Base-by-base conservation (phyloP, 1,284 basidiomycete genomes). In the Ganoderma multipileum region DNA sequence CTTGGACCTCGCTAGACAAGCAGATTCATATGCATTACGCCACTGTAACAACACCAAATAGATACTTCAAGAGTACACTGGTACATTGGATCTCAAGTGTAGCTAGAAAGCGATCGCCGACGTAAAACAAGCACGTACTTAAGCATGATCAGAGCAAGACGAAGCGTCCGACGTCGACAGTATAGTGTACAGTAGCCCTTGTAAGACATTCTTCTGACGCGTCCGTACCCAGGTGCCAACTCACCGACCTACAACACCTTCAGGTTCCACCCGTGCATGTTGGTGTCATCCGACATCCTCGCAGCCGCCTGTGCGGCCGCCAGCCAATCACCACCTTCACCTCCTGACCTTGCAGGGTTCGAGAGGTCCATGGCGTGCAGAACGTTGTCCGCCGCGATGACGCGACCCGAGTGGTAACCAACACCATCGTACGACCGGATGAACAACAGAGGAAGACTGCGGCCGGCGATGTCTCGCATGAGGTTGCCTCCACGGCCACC, bases 381-480 rank as follows among this genome's bases (percentile, higher is more conserved):
- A 41, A 94, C 87, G 73, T 94, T 95, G 77, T 94, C 94, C 76
- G 91, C 93, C 42, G 93, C 87, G 66, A 96, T 90, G 71, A 93
- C 93, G 68, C 93, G 87, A 52, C 93, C 93, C 38, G 93, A 94
- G 77, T 95, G 93, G 77, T 94, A 95, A 4, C 93, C 93, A 33
- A 94, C 88, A 28, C 93, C 93, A 78, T 95, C 88, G 70, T 84
- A 84, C 67, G 91, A 86, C 66, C 93, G 87, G 73, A 95, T 91
- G 79, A 94, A 91, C 66, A 95, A 77, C 76, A 94, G 76, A 11
- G 92, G 89, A 41, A 95, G 80, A 75, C 85, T 89, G 67, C 88
- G 85, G 28, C 94, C 87, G 26, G 85, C 77, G 69, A 94, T 73
- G 28, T 73, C 63, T n/a, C 68, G 68, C 54, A 70, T 61, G 16